phyloP scores from a whole-genome alignment of 1,139 yeast species.

The Protomyces pachydermus region DNA sequence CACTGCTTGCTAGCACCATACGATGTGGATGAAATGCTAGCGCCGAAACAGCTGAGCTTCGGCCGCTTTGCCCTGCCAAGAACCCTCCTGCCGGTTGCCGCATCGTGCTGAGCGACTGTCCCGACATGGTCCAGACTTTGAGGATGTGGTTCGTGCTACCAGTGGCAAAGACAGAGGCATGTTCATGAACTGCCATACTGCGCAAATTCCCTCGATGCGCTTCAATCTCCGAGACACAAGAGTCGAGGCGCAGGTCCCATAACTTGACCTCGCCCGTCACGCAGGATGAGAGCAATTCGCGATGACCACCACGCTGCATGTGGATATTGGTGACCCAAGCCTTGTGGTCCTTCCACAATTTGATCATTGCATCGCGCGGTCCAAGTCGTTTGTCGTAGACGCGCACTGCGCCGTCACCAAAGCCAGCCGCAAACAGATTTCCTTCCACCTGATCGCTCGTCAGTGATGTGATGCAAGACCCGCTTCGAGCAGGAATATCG shows the following conservation, averaged over 20 bases:
- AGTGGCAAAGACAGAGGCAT: constrained; percentile 60
- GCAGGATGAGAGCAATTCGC: constrained; percentile 80
- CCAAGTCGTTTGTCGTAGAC: constrained; percentile 87
- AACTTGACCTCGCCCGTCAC: constrained; percentile 75
- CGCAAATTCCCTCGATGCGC: constrained; percentile 64
- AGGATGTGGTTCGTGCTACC: constrained; percentile 62
- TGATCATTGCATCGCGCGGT: constrained; percentile 79
- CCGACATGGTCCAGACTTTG: constrained; percentile 84
- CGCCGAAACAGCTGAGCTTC: constrained; percentile 52
- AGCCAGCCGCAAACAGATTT: constrained; percentile 84
- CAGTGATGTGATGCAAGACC: constrained; percentile 79
- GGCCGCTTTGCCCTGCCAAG: constrained; percentile 42
- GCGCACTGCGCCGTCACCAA: constrained; percentile 84
- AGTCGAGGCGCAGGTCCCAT: constrained; percentile 80
- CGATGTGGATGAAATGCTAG: constrained; percentile 87
- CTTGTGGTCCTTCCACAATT: constrained; percentile 61
- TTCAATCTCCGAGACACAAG: constrained; percentile 63
- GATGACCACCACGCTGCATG: constrained; percentile 93
- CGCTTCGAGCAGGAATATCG: constrained; percentile 87
- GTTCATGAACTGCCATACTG: constrained; percentile 81
- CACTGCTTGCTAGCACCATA: constrained; percentile 70
- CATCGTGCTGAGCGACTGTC: constrained; percentile 62
- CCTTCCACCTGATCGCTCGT: constrained; percentile 97
- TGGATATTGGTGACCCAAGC: constrained; percentile 75
- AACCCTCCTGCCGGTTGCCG: constrained; percentile 45